Base-by-base conservation (phyloP, 805 yeast species). In the Spathaspora arborariae region DNA sequence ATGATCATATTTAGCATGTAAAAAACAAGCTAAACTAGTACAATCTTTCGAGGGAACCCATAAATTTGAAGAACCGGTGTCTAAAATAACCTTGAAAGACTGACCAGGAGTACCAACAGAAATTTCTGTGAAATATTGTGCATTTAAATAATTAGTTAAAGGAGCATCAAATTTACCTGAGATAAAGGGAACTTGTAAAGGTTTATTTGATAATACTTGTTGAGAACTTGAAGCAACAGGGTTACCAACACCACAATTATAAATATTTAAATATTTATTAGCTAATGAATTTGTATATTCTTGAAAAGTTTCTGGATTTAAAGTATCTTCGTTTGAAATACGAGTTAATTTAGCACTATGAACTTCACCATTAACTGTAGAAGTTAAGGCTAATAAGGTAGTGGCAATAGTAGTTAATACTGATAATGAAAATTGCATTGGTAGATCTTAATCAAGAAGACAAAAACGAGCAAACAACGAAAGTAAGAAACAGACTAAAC, bases 1-100 rank as follows among this genome's bases (percentile, higher is more conserved):
- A 60, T 88, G 94, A 68, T 88, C 94, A 64, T 89, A 94, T 77
- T 91, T 94, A 59, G 85, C 60, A 73, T 94, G 99, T 65, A 94
- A 76, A 78, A 80, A 92, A 73, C 99, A 94, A 44, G 99, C 98
- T 70, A 94, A 81, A 3, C 97, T 89, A 42, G 89, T 75, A 74
- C 99, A 94, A 55, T 88, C 90, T 39, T 76, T 56, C 50, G 95
- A 80, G 45, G 99, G 99, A 52, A 94, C 89, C 99, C 99, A 94
- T 72, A 94, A 76, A 70, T 94, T 94, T 39, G 97, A 87, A 39
- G 96, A 88, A 36, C 99, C 99, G 20, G 99, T 92, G 69, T 94
- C 99, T 60, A 94, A 76, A 52, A 94, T 82, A 43, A 94, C 98
- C 76, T 92, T 92, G 72, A 94, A 94, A 15, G 79, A 65, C 74